A percentile compares a stretch with the other conserved stretches of the same genome.
These are phyloP conservation scores for Coniochaeta sp. DNA, from an alignment of 2,329 filamentous ascomycete species.

Conservation along the genomic window DNA sequence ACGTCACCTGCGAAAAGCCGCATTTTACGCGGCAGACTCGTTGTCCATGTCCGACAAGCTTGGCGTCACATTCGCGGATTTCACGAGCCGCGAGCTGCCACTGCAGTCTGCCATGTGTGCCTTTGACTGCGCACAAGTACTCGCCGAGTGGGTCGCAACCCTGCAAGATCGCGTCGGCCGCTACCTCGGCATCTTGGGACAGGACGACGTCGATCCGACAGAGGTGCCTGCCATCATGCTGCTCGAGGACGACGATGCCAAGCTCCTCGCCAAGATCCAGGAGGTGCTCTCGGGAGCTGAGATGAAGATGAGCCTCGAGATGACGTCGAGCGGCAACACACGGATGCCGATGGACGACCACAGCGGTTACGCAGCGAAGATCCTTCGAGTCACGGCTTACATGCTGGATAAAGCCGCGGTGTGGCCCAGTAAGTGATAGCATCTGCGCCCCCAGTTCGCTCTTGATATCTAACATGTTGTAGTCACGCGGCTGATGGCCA, in stretches of 20 bases:
- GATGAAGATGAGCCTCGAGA: conserved; percentile 62
- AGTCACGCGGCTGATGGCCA: conserved; percentile 48
- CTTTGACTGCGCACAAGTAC: conserved; percentile 88
- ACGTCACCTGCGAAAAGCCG: conserved; percentile 85
- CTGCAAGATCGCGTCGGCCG: conserved; percentile 90
- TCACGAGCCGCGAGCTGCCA: conserved; percentile 76
- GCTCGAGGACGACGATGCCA: conserved; percentile 84
- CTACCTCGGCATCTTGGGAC: conserved; percentile 80
- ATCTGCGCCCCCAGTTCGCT: conserved; percentile 5
- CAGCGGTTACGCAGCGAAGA: conserved; percentile 76
- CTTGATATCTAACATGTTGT: neutral
- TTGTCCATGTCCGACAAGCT: conserved; percentile 82
- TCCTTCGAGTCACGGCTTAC: conserved; percentile 76
- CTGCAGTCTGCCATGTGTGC: conserved; percentile 87
- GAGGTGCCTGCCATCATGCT: conserved; percentile 85
- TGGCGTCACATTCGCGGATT: conserved; percentile 78
- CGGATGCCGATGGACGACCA: conserved; percentile 46
- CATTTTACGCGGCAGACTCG: conserved; percentile 89
- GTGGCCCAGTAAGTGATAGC: conserved; percentile 67
- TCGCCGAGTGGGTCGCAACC: conserved; percentile 90
- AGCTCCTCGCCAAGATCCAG: conserved; percentile 74
- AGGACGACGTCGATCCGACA: conserved; percentile 69
- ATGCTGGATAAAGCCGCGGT: conserved; percentile 84
- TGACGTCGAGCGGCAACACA: conserved; percentile 39
- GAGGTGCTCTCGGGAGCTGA: conserved; percentile 72